Evolutionary conservation across 1,139 yeast species (phyloP).

Genomic region (Debaryomycetaceae sp.): DNA sequence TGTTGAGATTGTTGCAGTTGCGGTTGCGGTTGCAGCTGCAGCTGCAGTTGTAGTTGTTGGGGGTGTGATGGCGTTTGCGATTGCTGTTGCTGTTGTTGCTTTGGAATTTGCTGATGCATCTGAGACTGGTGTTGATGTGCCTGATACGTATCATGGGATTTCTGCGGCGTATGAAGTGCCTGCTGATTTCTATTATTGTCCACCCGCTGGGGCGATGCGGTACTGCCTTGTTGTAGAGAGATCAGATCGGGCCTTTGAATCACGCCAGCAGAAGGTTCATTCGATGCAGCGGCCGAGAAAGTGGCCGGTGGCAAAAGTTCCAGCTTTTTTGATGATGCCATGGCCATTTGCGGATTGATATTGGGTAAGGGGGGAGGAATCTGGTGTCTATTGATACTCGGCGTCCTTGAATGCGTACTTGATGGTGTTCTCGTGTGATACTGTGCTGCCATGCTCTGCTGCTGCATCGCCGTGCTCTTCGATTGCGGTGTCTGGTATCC

Average conservation of each 20-base stretch:
- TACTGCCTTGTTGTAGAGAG: neutral
- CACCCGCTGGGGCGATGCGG: neutral
- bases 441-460: neutral
- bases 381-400: constrained; percentile 7
- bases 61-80: constrained; percentile 8
- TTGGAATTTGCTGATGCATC: neutral
- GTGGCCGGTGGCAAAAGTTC: constrained; percentile 25
- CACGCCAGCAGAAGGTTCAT: neutral
- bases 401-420: constrained; percentile 4
- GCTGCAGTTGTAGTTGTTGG: constrained; percentile 8
- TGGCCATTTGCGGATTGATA: constrained; percentile 6
- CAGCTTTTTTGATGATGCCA: constrained; percentile 9
- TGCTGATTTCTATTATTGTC: neutral
- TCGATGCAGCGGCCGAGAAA: constrained; percentile 14
- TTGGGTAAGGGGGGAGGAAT: constrained; percentile 4
- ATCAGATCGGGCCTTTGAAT: neutral
- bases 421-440: neutral
- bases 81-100: constrained; percentile 6
- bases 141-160: neutral
- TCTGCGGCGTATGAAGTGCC: neutral
- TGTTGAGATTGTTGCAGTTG: constrained; percentile 19
- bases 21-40: constrained; percentile 2
- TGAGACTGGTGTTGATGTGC: neutral
- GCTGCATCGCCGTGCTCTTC: constrained; percentile 3
- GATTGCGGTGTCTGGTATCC: neutral